Evolutionary conservation across 164 flowering plant species (phyloP).

Genomic region (Saururus chinensis): DNA sequence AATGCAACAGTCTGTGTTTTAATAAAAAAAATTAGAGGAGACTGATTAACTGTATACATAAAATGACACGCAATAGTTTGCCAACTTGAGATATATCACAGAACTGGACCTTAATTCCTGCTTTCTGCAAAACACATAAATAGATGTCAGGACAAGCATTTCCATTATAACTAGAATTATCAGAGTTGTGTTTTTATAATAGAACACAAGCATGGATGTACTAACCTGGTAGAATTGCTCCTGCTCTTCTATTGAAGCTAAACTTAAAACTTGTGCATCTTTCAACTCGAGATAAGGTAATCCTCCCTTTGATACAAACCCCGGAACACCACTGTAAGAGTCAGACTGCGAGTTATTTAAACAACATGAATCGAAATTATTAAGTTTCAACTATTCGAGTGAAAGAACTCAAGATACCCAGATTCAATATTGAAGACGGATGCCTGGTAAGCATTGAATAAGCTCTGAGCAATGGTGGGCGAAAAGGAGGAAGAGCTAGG

Average conservation of each 20-base stretch:
- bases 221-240: conserved; percentile 65
- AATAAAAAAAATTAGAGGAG: not conserved
- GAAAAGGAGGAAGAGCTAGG: conserved; percentile 31
- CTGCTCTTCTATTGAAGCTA: conserved; percentile 34
- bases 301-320: conserved; percentile 44
- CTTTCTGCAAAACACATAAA: conserved; percentile 40
- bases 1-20: conserved; percentile 39
- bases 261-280: conserved; percentile 26
- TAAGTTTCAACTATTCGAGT: not conserved
- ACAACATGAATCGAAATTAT: not conserved
- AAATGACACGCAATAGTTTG: not conserved
- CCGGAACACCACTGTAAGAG: conserved; percentile 45
- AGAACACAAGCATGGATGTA: not conserved
- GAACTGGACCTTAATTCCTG: conserved; percentile 58
- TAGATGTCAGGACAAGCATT: conserved; percentile 4
- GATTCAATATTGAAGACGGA: conserved; percentile 13
- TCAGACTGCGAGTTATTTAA: not conserved
- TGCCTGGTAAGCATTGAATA: conserved; percentile 35
- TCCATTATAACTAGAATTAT: not conserved
- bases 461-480: conserved; percentile 19
- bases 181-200: too few relatives aligned
- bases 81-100: not conserved
- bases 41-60: not conserved
- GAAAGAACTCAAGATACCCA: conserved; percentile 17
- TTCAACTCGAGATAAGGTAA: conserved; percentile 40